Evolutionary conservation across 2,329 filamentous ascomycete species (phyloP).

Genomic region (Chaetomiaceae sp.): DNA sequence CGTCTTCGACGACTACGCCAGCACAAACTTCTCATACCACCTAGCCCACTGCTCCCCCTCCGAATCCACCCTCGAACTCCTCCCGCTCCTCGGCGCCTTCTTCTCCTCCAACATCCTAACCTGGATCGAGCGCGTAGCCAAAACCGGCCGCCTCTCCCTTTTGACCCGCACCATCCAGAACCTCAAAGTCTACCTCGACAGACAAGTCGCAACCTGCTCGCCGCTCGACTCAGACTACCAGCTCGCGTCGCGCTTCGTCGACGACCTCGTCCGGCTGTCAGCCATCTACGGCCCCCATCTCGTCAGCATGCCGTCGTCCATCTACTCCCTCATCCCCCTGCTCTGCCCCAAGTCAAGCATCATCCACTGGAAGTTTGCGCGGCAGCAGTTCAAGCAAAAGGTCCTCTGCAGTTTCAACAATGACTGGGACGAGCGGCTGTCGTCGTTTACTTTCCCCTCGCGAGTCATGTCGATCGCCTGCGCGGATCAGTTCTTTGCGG

Average conservation of each 20-base stretch:
- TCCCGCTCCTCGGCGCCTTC: constrained; percentile 30
- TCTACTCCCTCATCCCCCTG: constrained; percentile 18
- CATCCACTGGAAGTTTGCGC: constrained; percentile 16
- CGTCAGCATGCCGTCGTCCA: constrained; percentile 14
- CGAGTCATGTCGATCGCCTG: constrained; percentile 19
- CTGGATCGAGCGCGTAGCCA: constrained; percentile 34
- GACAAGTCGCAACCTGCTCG: constrained; percentile 14
- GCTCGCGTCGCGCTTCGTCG: constrained; percentile 12
- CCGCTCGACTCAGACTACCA: constrained; percentile 18
- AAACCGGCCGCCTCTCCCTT: constrained; percentile 13
- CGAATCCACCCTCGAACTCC: constrained; percentile 13
- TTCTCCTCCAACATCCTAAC: constrained; percentile 33
- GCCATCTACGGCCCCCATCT: constrained; percentile 19
- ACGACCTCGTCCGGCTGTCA: constrained; percentile 13
- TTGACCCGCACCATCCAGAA: constrained; percentile 15
- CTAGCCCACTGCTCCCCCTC: constrained; percentile 28
- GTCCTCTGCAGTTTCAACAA: constrained; percentile 18
- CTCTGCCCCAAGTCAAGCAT: constrained; percentile 18
- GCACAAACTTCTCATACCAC: constrained; percentile 33
- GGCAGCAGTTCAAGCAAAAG: constrained; percentile 15
- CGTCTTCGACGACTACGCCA: constrained; percentile 30
- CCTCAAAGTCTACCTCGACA: constrained; percentile 15
- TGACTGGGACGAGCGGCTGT: constrained; percentile 20
- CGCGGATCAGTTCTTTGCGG: constrained; percentile 17
- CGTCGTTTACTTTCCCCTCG: constrained; percentile 12